A percentile compares a stretch with the other conserved stretches of the same genome.
Conservation (phyloP, 306 rosid species). For the Corylus heterophylla region DNA sequence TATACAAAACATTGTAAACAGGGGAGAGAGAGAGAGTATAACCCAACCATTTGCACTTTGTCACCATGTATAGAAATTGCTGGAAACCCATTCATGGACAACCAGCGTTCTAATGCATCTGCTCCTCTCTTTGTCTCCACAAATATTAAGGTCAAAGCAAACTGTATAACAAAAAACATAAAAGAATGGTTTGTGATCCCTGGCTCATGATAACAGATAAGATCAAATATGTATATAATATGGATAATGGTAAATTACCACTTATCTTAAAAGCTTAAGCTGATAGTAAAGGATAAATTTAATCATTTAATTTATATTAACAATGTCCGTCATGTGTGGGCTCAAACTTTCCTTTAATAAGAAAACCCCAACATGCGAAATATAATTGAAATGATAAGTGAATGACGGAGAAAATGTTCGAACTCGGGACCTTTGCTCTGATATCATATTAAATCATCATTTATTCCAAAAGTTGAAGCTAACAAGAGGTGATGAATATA, state of each 20-base stretch:
- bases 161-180: constrained; percentile 41
- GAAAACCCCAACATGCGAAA: no score
- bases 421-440: no score
- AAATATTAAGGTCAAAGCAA: constrained; percentile 86
- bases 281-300: no score
- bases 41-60: constrained; percentile 81
- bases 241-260: background rate
- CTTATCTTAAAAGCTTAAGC: no score
- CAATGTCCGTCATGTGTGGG: no score
- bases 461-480: no score
- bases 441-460: no score
- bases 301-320: no score
- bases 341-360: no score
- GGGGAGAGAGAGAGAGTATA: background rate
- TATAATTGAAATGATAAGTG: no score
- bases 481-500: no score
- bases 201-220: background rate
- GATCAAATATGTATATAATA: background rate
- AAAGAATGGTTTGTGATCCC: background rate
- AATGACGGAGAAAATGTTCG: no score
- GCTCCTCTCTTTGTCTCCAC: constrained; percentile 99
- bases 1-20: background rate
- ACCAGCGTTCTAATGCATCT: constrained; percentile 88
- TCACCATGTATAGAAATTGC: constrained; percentile 97
- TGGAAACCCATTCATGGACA: constrained; percentile 73